phyloP scores from a whole-genome alignment of 495 filamentous ascomycete genomes.

The Aspergillus bertholletiae region DNA sequence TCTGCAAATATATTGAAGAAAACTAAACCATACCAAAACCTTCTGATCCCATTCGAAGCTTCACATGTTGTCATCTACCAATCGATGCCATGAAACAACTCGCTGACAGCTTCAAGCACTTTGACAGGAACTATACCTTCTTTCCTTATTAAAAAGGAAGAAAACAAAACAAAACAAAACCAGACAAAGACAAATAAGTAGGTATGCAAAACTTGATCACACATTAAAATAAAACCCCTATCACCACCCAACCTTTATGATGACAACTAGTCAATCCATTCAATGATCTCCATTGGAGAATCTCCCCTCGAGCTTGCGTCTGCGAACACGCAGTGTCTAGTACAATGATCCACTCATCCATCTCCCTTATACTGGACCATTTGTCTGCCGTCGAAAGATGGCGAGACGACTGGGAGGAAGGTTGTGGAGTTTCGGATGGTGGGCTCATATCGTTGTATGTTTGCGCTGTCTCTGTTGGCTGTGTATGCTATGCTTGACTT shows the following conservation, averaged over 20 bases:
- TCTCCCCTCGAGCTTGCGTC: conserved; percentile 36
- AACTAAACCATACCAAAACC: conserved; percentile 74
- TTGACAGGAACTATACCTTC: conserved; percentile 8
- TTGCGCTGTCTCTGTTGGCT: conserved; percentile 23
- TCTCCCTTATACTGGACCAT: conserved; percentile 65
- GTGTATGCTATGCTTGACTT: conserved; percentile 46
- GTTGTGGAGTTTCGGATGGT: conserved; percentile 74
- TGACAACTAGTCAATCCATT: conserved; percentile 99
- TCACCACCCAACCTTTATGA: conserved; percentile 52
- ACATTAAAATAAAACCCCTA: too few species aligned
- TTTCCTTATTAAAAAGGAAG: too few species aligned
- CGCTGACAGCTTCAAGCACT: conserved; percentile 26
- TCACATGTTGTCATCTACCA: conserved; percentile 9
- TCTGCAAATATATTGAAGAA: conserved; percentile 79
- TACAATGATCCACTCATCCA: conserved; percentile 52
- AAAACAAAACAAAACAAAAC: too few species aligned
- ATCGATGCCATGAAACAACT: conserved; percentile 7
- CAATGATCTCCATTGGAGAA: conserved; percentile 77
- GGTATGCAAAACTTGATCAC: background rate
- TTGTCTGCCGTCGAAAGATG: conserved; percentile 22
- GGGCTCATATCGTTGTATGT: conserved; percentile 27
- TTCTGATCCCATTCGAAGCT: conserved; percentile 42
- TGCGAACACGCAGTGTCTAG: conserved; percentile 17
- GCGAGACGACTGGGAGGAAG: conserved; percentile 58
- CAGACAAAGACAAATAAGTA: background rate